These are phyloP conservation scores for Eustoma russellianum DNA, from an alignment of 257 asterid species.

Conservation along the genomic window DNA sequence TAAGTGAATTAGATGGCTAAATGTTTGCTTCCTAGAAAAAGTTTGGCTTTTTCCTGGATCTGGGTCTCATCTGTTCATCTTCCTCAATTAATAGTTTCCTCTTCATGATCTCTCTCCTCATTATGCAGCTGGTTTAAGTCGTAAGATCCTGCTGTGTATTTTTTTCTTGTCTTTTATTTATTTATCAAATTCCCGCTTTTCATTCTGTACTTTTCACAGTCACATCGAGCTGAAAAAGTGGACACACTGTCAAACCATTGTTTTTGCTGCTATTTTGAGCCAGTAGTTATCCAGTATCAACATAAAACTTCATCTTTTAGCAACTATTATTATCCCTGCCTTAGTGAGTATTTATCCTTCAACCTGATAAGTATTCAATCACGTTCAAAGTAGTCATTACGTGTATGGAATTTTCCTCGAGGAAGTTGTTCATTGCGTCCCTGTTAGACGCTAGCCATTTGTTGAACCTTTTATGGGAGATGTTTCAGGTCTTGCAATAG, in stretches of 20 bases:
- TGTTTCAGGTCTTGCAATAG: no score
- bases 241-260: background rate
- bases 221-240: background rate
- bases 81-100: no score
- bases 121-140: no score
- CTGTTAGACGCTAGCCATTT: no score
- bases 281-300: no score
- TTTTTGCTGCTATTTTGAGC: background rate
- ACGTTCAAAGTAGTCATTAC: no score
- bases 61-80: constrained; percentile 11
- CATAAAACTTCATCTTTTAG: background rate
- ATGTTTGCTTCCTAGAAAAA: background rate
- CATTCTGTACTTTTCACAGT: no score
- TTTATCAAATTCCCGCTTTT: background rate
- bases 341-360: background rate
- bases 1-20: no score
- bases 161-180: background rate
- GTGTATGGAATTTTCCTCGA: no score
- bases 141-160: background rate
- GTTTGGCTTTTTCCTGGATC: constrained; percentile 18
- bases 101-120: no score
- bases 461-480: no score
- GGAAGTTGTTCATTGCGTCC: no score
- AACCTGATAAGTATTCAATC: background rate
- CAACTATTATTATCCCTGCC: background rate